Conservation (phyloP, 1,284 basidiomycete genomes). For the Leucoagaricus sp. region DNA sequence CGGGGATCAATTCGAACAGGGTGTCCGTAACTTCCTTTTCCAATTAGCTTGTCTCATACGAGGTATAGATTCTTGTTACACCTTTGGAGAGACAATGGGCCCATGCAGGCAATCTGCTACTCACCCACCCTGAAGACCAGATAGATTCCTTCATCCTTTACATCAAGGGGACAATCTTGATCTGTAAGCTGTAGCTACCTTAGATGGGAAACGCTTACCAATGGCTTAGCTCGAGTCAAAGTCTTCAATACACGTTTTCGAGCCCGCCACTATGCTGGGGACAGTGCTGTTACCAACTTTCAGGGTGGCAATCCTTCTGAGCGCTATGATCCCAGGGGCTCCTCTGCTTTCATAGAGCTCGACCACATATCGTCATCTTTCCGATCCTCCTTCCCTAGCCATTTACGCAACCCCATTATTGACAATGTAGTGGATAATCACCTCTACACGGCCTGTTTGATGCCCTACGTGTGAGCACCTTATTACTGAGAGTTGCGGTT, state of each 20-base stretch:
- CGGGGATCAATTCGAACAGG: constrained; percentile 58
- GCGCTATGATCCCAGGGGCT: constrained; percentile 53
- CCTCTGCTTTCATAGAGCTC: constrained; percentile 65
- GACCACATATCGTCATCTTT: constrained; percentile 61
- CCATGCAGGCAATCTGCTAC: constrained; percentile 57
- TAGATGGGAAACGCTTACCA: constrained; percentile 1
- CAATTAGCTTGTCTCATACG: background rate
- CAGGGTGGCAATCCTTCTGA: constrained; percentile 31
- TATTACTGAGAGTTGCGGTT: background rate
- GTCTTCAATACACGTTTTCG: constrained; percentile 72
- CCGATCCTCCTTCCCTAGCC: constrained; percentile 57
- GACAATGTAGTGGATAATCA: constrained; percentile 64
- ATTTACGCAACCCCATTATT: constrained; percentile 55
- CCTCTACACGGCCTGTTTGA: constrained; percentile 62
- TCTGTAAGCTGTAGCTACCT: constrained; percentile 41
- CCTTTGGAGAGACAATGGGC: constrained; percentile 70
- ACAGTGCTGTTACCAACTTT: constrained; percentile 40
- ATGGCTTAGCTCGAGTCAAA: constrained; percentile 56
- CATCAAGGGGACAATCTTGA: constrained; percentile 66
- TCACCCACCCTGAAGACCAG: constrained; percentile 60
- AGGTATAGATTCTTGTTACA: constrained; percentile 48
- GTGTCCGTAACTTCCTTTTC: constrained; percentile 42
- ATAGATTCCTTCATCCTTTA: constrained; percentile 77
- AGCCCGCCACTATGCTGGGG: constrained; percentile 56
- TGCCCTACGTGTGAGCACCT: constrained; percentile 60